Conservation (phyloP, 1,284 basidiomycete genomes). For the Cronartium ribicola region DNA sequence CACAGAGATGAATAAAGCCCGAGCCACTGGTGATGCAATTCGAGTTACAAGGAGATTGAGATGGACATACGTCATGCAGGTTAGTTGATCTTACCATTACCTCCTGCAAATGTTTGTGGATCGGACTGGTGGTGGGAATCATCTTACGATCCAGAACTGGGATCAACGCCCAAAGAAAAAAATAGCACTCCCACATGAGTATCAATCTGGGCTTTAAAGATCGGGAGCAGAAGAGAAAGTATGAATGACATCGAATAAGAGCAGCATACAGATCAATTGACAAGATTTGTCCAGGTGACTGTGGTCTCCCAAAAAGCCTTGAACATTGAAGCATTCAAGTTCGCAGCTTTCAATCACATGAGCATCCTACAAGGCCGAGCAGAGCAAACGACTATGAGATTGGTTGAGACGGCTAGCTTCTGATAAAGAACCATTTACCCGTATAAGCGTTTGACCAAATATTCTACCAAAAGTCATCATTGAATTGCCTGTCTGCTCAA, state of each 20-base stretch:
- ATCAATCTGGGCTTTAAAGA: background rate
- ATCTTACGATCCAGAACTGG: slow-evolving; percentile 20
- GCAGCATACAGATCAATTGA: slow-evolving; percentile 27
- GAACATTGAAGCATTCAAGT: slow-evolving; percentile 4
- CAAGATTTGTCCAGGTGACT: slow-evolving; percentile 10
- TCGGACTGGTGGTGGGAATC: slow-evolving; percentile 13
- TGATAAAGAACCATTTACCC: slow-evolving; percentile 16
- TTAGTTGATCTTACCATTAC: background rate
- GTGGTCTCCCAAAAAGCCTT: slow-evolving; percentile 22
- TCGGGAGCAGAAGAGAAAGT: slow-evolving; percentile 3
- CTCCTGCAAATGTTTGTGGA: slow-evolving; percentile 11
- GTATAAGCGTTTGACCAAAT: slow-evolving; percentile 19
- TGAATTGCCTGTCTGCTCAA: slow-evolving; percentile 12
- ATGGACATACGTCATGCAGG: slow-evolving; percentile 9
- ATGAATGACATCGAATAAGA: background rate
- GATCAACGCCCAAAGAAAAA: background rate
- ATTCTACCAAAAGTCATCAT: slow-evolving; percentile 31
- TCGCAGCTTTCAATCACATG: slow-evolving; percentile 10
- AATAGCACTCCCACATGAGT: too few species aligned
- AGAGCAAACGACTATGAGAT: background rate
- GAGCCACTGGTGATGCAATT: too few species aligned
- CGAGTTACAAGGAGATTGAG: background rate
- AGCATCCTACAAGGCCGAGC: slow-evolving; percentile 9
- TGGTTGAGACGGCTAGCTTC: background rate
- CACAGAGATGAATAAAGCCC: too few species aligned